These are phyloP conservation scores for Gossypium longicalyx DNA, from an alignment of 345 rosid species.

Conservation along the genomic window DNA sequence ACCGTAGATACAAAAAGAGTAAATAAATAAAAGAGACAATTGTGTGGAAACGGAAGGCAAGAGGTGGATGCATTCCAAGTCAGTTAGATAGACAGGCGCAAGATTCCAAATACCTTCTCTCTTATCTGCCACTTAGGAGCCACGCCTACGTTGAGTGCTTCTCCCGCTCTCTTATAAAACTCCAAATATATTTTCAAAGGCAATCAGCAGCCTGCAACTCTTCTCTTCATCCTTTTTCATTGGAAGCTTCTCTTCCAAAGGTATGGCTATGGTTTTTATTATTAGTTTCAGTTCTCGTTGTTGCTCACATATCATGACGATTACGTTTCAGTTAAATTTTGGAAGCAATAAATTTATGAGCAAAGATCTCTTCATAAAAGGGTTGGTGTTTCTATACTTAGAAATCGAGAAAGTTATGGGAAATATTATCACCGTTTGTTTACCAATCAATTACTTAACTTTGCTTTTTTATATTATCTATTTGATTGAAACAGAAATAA, in stretches of 20 bases:
- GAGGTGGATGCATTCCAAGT: not conserved
- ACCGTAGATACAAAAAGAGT: not conserved
- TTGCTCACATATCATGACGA: too few species aligned
- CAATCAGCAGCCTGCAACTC: not conserved
- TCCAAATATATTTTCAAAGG: not conserved
- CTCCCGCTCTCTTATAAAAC: conserved; percentile 42
- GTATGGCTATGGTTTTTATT: not conserved
- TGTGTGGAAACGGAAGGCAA: too few species aligned
- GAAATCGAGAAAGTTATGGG: not conserved
- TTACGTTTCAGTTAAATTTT: not conserved
- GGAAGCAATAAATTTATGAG: not conserved
- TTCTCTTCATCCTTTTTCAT: not conserved
- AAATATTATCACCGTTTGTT: not conserved
- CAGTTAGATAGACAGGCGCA: conserved; percentile 24
- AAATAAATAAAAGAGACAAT: not conserved
- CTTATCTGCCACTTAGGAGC: conserved; percentile 71
- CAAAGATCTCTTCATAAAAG: not conserved
- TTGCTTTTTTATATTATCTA: not conserved
- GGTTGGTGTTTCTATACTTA: not conserved
- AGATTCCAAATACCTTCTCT: conserved; percentile 15
- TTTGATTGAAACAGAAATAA: not conserved
- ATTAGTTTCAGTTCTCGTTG: not conserved
- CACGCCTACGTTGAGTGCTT: conserved; percentile 26
- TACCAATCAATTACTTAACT: not conserved
- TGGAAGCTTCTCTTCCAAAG: not conserved